Percentiles rank a stretch among this genome's conserved stretches.
Evolutionary conservation across 2,329 filamentous ascomycete genomes (phyloP).

Genomic region (Microthyrium microscopicum): DNA sequence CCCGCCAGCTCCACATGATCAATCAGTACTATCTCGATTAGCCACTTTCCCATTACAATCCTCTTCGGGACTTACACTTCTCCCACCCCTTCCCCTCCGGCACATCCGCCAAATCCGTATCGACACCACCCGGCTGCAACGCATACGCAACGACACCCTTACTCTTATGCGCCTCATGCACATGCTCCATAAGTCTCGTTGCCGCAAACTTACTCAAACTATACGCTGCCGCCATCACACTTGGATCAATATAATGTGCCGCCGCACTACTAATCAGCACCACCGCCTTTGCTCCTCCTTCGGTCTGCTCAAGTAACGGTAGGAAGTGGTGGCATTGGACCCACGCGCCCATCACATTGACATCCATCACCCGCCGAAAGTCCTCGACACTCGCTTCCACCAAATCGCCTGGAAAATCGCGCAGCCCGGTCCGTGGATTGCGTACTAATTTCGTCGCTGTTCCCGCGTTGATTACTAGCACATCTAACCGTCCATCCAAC

Average conservation of each 20-base stretch:
- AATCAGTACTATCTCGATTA: neutral
- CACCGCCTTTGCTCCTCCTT: conserved; percentile 6
- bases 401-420: conserved; percentile 3
- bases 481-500: conserved; percentile 6
- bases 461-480: conserved; percentile 5
- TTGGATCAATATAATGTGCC: conserved; percentile 4
- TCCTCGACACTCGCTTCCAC: neutral
- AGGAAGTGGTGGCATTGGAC: conserved; percentile 6
- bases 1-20: conserved; percentile 5
- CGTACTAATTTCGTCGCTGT: neutral
- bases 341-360: conserved; percentile 4
- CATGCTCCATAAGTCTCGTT: conserved; percentile 21
- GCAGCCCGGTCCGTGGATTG: neutral
- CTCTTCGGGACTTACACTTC: conserved; percentile 1
- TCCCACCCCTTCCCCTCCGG: conserved; percentile 7
- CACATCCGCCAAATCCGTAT: conserved; percentile 10
- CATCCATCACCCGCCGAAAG: conserved; percentile 2
- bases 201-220: conserved; percentile 7
- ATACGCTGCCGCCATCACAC: conserved; percentile 5
- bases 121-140: conserved; percentile 17
- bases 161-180: conserved; percentile 24
- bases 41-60: neutral
- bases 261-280: conserved; percentile 5
- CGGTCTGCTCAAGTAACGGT: conserved; percentile 4
- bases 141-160: conserved; percentile 13